phyloP scores from a whole-genome alignment of 1,284 basidiomycete genomes.

The Mycena citricolor region DNA sequence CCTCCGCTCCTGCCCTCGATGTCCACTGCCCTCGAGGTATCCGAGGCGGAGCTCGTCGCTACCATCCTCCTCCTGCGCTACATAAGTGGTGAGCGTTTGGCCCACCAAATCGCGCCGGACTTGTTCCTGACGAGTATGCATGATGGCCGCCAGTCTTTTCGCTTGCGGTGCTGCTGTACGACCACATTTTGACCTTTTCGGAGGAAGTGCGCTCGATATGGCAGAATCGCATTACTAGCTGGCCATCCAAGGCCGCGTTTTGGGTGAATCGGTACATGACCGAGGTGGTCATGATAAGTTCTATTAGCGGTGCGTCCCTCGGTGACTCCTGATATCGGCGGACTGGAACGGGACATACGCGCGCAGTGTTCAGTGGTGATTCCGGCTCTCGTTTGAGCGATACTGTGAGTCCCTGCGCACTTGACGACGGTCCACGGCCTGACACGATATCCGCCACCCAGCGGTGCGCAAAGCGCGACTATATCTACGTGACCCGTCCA shows the following conservation, averaged over 20 bases:
- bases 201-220: conserved; percentile 12
- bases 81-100: conserved; percentile 6
- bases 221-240: conserved; percentile 3
- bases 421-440: no score
- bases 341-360: background rate
- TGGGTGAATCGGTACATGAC: conserved; percentile 8
- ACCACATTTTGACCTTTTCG: conserved; percentile 4
- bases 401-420: background rate
- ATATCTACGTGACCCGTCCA: background rate
- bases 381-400: background rate
- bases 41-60: conserved; percentile 1
- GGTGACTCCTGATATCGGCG: background rate
- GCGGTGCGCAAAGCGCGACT: background rate
- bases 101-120: no score
- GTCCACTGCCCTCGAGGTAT: no score
- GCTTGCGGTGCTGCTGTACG: conserved; percentile 4
- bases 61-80: conserved; percentile 12
- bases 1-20: no score
- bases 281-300: conserved; percentile 2
- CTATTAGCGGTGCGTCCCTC: conserved; percentile 1
- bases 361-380: conserved; percentile 8
- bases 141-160: conserved; percentile 1
- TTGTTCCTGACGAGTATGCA: no score
- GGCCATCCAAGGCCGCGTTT: conserved; percentile 10
- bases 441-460: background rate